Base-by-base conservation (phyloP, 768 basidiomycete genomes). In the Tricholoma furcatifolium region DNA sequence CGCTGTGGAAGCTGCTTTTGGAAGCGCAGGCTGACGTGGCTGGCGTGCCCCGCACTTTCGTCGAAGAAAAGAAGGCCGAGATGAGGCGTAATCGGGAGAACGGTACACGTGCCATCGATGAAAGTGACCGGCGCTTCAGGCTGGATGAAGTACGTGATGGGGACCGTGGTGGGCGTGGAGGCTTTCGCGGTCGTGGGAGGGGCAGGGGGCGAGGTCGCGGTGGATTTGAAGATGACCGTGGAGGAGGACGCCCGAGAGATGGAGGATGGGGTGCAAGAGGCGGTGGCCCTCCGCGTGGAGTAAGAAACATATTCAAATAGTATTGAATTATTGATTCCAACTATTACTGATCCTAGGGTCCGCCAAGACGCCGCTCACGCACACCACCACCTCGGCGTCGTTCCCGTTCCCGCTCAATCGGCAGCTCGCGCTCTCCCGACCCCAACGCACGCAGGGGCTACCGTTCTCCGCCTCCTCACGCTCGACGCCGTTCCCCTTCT, bases 31-130 rank as follows among this genome's bases (percentile, higher is more conserved):
- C 79, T 30, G 90, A 91, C 27, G 81, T 88, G 2, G 88, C 91
- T 9, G 94, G 94, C 54, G 90, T 99, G 0, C 97, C 97, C 7
- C 81, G 83, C 10, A 88, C 88, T 10, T 91, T 96, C 63, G 81
- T 97, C 2, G 93, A 97, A 60, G 85, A 88, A 67, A 95, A 96
- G 72, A 97, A 97, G 67, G 83, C 83, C 62, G 93, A 96, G 66
- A 85, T 96, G 81, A 78, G 89, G n/a, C 77, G 76, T 51, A 83
- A 81, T 18, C 74, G 80, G 43, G 81, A 83, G 54, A 79, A 72
- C 32, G 88, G 91, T 60, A 76, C 75, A 6, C 76, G 82, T 17
- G 81, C 83, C 2, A 74, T 91, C 50, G 83, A 84, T 40, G 87
- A 91, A 61, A 76, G 86, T 47, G 87, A 89, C 62, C 78, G 89